Evolutionary conservation across 2,329 filamentous ascomycete species (phyloP), one percentile per base, ranked within the genome.

Genomic region (Trichophyton rubrum): DNA sequence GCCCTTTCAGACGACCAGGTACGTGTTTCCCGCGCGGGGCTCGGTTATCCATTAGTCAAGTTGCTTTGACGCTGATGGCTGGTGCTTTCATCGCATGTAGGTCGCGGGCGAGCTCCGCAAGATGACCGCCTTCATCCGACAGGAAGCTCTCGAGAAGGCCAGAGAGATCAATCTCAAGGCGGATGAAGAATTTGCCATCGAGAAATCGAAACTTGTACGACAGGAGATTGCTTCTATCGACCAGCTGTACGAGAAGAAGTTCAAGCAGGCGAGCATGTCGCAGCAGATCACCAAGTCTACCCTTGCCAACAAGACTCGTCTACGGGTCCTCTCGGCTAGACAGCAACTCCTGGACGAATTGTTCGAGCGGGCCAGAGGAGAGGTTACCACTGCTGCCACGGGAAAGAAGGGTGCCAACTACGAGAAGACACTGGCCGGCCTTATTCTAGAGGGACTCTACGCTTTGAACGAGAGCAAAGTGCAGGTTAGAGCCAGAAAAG

Each of bases 91-190:
- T 61, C 63, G 64, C 61, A 61, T 51, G 35, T 62, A 97, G 90
- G 93, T 99, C 82, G 86, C 89, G 78, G 86, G 89, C 78, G 93
- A 99, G 85, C 89, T 99, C 78, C 91, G 89, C 82, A 99, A 99
- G 85, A 99, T 99, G 93, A 97, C 93, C 63, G 92, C 91, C 73
- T 99, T 99, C 84, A 99, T 99, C 85, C 89, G 90, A 77, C 93
- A 97, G 79, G 93, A 99, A 80, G 93, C 93, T 62, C 84, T 88
- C 71, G 93, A 99, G 75, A 99, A 99, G 79, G 90, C 90, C 70
- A 88, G 88, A 73, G 93, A 99, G 78, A 97, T 99, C 77, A 85
- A 93, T 72, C 87, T 97, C 79, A 97, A 97, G 79, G 93, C 93
- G 75, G 91, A 97, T 80, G 90, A 97, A 77, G 93, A 99, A 77